Percentiles rank a stretch among this genome's conserved stretches.
Conservation (phyloP, 1,284 basidiomycete species). For the Caloboletus inedulis region DNA sequence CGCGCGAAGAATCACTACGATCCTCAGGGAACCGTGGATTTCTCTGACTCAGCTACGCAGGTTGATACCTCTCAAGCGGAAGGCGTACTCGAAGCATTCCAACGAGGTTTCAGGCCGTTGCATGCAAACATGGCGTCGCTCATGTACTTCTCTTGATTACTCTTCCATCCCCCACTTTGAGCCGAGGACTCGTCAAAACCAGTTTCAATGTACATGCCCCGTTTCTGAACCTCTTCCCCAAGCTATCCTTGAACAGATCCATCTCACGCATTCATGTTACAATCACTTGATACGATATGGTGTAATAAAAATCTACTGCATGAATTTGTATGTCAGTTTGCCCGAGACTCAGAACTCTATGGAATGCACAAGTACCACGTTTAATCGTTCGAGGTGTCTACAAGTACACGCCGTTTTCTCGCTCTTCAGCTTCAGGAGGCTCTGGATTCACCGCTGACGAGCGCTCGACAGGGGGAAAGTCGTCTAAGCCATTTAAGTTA, state of each 20-base stretch:
- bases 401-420: constrained; percentile 27
- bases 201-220: neutral
- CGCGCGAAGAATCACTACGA: constrained; percentile 79
- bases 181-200: neutral
- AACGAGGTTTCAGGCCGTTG: constrained; percentile 53
- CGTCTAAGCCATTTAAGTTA: constrained; percentile 15
- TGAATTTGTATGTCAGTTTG: constrained; percentile 2
- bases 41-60: constrained; percentile 50
- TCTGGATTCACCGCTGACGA: neutral
- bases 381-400: constrained; percentile 11
- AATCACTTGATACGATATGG: neutral
- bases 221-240: neutral
- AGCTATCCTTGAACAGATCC: neutral
- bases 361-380: neutral
- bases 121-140: constrained; percentile 45
- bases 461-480: neutral
- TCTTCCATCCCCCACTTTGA: neutral
- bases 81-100: constrained; percentile 51
- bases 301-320: neutral
- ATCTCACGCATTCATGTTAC: neutral
- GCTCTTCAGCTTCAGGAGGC: constrained; percentile 1
- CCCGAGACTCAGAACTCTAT: neutral
- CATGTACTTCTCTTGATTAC: constrained; percentile 64
- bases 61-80: constrained; percentile 40
- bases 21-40: constrained; percentile 52